A percentile compares a stretch with the other conserved stretches of the same genome.
These are phyloP conservation scores for Penicillium coffeae DNA, from an alignment of 495 filamentous ascomycete species.

Conservation along the genomic window DNA sequence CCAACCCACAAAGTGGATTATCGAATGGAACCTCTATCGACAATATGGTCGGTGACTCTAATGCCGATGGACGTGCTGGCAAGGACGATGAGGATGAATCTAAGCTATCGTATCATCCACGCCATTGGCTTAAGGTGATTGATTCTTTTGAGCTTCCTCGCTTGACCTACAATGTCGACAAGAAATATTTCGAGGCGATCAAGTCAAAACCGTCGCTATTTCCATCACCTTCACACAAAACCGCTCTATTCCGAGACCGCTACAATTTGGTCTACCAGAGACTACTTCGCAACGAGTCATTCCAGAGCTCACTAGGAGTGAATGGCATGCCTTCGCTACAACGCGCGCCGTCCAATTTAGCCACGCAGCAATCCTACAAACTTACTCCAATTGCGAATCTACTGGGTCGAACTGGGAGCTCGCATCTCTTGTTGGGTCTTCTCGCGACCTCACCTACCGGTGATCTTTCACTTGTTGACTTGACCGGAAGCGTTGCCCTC, in stretches of 20 bases:
- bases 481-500: slow-evolving; percentile 80
- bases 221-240: slow-evolving; percentile 76
- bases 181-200: slow-evolving; percentile 84
- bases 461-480: slow-evolving; percentile 72
- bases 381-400: slow-evolving; percentile 92
- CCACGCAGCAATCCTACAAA: slow-evolving; percentile 66
- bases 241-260: slow-evolving; percentile 77
- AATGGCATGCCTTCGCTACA: slow-evolving; percentile 43
- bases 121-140: slow-evolving; percentile 74
- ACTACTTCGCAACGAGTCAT: slow-evolving; percentile 86
- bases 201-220: slow-evolving; percentile 69
- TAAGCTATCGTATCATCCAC: slow-evolving; percentile 54
- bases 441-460: slow-evolving; percentile 80
- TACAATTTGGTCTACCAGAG: slow-evolving; percentile 89
- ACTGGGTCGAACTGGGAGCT: slow-evolving; percentile 78
- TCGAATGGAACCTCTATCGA: slow-evolving; percentile 8
- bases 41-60: slow-evolving; percentile 12
- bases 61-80: slow-evolving; percentile 8
- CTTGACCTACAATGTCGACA: slow-evolving; percentile 75
- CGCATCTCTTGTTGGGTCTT: slow-evolving; percentile 83
- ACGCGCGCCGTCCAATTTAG: slow-evolving; percentile 52
- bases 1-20: slow-evolving; percentile 17
- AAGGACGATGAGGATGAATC: slow-evolving; percentile 62
- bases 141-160: slow-evolving; percentile 84
- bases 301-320: slow-evolving; percentile 67